A percentile compares a stretch with the other conserved stretches of the same genome.
Conservation (phyloP, 371 early-diverging fungal genomes). For the Syncephalastrum contaminatum region DNA sequence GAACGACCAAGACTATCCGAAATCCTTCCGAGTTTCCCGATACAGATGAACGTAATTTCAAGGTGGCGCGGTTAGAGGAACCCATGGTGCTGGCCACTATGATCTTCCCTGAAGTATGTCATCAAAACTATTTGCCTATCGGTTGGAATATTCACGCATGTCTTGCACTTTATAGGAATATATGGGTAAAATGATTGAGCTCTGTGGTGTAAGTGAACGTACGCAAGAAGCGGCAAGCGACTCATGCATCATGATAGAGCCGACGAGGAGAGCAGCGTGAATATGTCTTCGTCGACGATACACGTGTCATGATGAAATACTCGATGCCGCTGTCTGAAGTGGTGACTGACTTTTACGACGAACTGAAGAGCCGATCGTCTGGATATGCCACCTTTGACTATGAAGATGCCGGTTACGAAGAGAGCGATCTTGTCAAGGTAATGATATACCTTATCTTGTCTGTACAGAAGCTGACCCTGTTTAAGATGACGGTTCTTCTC, state of each 20-base stretch:
- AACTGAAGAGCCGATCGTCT: slow-evolving; percentile 85
- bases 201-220: slow-evolving; percentile 72
- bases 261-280: slow-evolving; percentile 84
- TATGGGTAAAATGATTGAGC: slow-evolving; percentile 86
- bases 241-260: slow-evolving; percentile 28
- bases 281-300: slow-evolving; percentile 84
- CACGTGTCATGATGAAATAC: slow-evolving; percentile 86
- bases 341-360: slow-evolving; percentile 92
- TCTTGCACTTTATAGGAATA: slow-evolving; percentile 52
- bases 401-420: slow-evolving; percentile 89
- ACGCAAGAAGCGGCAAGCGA: not conserved
- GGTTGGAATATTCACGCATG: too few species aligned
- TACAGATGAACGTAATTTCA: slow-evolving; percentile 58
- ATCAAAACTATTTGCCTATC: too few species aligned
- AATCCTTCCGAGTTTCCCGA: slow-evolving; percentile 96
- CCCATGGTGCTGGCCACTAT: slow-evolving; percentile 93
- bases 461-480: too few species aligned
- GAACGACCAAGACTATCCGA: slow-evolving; percentile 60
- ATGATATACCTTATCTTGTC: slow-evolving; percentile 16
- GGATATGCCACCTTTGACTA: slow-evolving; percentile 97
- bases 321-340: slow-evolving; percentile 90
- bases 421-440: slow-evolving; percentile 91
- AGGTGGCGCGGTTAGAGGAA: slow-evolving; percentile 75
- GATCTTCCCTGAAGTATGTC: slow-evolving; percentile 77
- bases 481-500: slow-evolving; percentile 80